Conservation (phyloP, 768 basidiomycete genomes). For the Calocybe gangraenosa region DNA sequence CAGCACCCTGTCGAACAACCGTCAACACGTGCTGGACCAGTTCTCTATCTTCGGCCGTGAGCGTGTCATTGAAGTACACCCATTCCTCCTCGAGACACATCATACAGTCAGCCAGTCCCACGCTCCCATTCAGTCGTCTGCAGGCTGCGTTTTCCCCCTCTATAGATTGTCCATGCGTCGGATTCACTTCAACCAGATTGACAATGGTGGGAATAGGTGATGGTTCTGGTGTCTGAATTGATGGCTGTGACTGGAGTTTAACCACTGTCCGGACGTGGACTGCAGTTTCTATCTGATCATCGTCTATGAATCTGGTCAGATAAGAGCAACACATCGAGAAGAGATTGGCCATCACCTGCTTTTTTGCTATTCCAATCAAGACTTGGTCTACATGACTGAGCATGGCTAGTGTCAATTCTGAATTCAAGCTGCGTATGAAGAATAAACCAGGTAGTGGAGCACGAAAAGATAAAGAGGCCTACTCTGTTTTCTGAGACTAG, state of each 20-base stretch:
- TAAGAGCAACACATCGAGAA: neutral
- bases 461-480: constrained; percentile 10
- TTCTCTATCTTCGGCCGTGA: constrained; percentile 25
- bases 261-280: constrained; percentile 44
- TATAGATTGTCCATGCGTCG: constrained; percentile 39
- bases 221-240: constrained; percentile 14
- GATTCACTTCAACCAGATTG: constrained; percentile 18
- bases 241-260: constrained; percentile 10
- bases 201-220: constrained; percentile 12
- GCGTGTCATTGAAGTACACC: constrained; percentile 21
- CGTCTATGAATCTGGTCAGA: constrained; percentile 44
- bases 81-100: constrained; percentile 42
- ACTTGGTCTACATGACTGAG: constrained; percentile 48
- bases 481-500: constrained; percentile 83
- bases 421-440: constrained; percentile 57
- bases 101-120: constrained; percentile 39
- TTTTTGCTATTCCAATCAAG: constrained; percentile 90
- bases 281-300: constrained; percentile 77
- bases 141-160: constrained; percentile 49
- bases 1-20: constrained; percentile 30
- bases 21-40: constrained; percentile 31
- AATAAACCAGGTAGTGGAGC: neutral
- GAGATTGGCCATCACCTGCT: constrained; percentile 49
- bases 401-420: constrained; percentile 59
- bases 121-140: constrained; percentile 19